Percentiles rank a stretch among this genome's conserved stretches.
Evolutionary conservation across 768 basidiomycete species (phyloP).

Genomic region (Gloeostereum incarnatum): DNA sequence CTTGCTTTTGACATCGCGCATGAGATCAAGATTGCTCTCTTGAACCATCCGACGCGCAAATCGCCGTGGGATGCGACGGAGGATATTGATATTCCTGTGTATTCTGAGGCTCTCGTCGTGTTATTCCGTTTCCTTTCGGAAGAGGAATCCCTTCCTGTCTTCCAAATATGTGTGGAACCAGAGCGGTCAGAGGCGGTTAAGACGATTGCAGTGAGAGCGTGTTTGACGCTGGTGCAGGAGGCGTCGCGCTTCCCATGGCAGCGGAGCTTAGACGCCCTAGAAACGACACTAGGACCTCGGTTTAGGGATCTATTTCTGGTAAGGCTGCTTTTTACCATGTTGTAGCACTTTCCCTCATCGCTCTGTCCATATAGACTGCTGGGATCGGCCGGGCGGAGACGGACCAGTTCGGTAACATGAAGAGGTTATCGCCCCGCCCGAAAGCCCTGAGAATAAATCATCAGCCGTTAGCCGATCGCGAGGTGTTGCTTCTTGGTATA

Average conservation of each 20-base stretch:
- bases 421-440: constrained; percentile 45
- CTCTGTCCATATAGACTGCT: constrained; percentile 25
- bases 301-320: constrained; percentile 53
- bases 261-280: constrained; percentile 37
- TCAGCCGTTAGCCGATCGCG: constrained; percentile 58
- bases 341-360: background rate
- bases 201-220: constrained; percentile 67
- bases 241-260: constrained; percentile 48
- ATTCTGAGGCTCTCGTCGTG: constrained; percentile 65
- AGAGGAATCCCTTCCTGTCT: constrained; percentile 51
- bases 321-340: constrained; percentile 7
- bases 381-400: constrained; percentile 51
- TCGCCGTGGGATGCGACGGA: constrained; percentile 69
- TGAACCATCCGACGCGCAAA: constrained; percentile 25
- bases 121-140: constrained; percentile 63
- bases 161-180: constrained; percentile 58
- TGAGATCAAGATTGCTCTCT: constrained; percentile 60
- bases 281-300: constrained; percentile 33
- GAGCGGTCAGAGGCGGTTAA: constrained; percentile 79
- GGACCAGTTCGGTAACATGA: constrained; percentile 46
- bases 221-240: constrained; percentile 59
- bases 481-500: constrained; percentile 62
- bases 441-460: constrained; percentile 44
- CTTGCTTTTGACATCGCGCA: constrained; percentile 68
- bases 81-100: constrained; percentile 68